Base-by-base conservation (phyloP, 805 yeast species). In the Cyberlindnera suaveolens region DNA sequence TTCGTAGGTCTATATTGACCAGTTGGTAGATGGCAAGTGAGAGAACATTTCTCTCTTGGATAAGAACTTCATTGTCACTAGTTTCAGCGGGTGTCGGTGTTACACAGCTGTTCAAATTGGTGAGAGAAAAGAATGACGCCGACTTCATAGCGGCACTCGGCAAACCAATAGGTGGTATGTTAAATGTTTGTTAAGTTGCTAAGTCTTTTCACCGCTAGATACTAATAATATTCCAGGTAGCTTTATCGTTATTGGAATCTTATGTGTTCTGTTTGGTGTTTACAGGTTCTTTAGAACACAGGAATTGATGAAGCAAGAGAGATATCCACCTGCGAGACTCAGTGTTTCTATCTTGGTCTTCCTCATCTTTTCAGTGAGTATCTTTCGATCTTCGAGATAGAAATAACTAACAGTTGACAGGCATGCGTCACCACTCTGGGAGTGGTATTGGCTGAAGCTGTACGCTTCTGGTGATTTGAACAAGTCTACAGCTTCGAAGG, bases 1-100 rank as follows among this genome's bases (percentile, higher is more conserved):
- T 14, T 26, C 3, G 18, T 31, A n/a, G 17, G 15, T 16, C 15
- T 10, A 16, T 1, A 20, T 18, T 41, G 26, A 32, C 44, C 18
- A 23, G 10, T 6, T 8, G 4, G 19, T 10, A 54, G 61, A 57
- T 80, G 65, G 85, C 85, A 10, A 77, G 77, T 38, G 85, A 80
- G 49, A 63, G 85, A 52, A 79, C 85, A 1, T 79, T 75, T 44
- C 58, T 80, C 13, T 82, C 85, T 1, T 80, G 85, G 85, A 58
- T 78, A 27, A 64, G 85, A 36, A 78, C 85, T 0, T 75, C 82
- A 3, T 59, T 79, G 33, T 72, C 77, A 15, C 66, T 78, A 37
- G 73, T 79, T 3, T 71, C 82, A 1, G 66, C 77, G 29, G 85
- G 85, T 0, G 74, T 78, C 13, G 83, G 77, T n/a, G 67, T 77